phyloP scores from a whole-genome alignment of 2,329 filamentous ascomycete genomes.

The Ophiognomonia clavigignenti-juglandacearum region DNA sequence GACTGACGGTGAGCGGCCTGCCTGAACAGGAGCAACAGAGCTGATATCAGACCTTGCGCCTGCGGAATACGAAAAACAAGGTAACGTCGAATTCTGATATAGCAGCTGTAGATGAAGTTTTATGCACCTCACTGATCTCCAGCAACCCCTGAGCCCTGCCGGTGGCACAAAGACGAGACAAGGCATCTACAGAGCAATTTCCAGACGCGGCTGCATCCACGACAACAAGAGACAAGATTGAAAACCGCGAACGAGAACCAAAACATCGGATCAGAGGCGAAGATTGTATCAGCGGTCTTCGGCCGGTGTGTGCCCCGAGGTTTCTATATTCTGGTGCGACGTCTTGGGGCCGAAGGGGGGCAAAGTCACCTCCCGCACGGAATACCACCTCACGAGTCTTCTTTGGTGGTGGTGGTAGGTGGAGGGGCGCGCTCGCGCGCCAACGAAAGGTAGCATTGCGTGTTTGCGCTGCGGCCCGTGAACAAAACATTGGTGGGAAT shows the following conservation, averaged over 20 bases:
- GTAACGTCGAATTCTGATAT: not conserved
- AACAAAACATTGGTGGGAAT: too few relatives aligned
- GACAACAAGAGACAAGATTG: not conserved
- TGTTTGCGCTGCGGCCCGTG: not conserved
- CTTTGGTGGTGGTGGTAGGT: too few relatives aligned
- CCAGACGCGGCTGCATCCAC: not conserved
- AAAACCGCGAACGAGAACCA: not conserved
- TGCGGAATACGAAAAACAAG: not conserved
- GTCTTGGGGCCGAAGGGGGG: constrained; percentile 5
- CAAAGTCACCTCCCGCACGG: not conserved
- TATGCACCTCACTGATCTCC: not conserved
- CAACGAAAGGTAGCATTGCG: too few relatives aligned
- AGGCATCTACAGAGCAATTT: constrained; percentile 1
- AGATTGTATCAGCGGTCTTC: too few relatives aligned
- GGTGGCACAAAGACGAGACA: constrained; percentile 11
- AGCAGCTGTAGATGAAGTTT: not conserved
- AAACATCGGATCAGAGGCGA: not conserved
- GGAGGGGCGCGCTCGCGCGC: too few relatives aligned
- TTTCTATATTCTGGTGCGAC: constrained; percentile 9
- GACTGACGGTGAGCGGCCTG: not conserved
- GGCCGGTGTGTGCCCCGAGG: too few relatives aligned
- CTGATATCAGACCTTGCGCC: too few relatives aligned
- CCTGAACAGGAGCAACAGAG: not conserved
- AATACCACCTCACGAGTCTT: constrained; percentile 6
- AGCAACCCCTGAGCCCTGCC: not conserved